Base-by-base conservation (phyloP, 78 protist species). In the Mantamonas sphyraenae region DNA sequence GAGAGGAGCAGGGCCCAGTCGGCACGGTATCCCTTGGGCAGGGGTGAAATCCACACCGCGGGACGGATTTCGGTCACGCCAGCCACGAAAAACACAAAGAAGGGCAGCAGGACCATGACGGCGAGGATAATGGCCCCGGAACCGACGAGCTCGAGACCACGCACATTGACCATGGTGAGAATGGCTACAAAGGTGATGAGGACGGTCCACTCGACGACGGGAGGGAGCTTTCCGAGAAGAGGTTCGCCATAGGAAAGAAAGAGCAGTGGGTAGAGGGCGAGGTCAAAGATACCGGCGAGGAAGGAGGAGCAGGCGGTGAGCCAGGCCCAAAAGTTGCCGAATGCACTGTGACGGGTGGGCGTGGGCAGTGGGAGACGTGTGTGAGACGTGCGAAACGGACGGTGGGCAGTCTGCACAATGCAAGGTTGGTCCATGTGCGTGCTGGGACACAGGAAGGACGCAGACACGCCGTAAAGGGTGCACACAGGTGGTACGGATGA, bases 131-230 rank as follows among this genome's bases (percentile, higher is more conserved):
- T 47, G 12, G 53, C 12, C 28, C 12, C 53, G 16, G 16, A 12
- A 47, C 53, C 70, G 24, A 64, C 70, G 19, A 64, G 39, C 14
- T 64, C 70, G 43, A 45, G 55, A 12, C 70, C 70, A 3, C 17
- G 20, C 35, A 64, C 3, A 31, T 64, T 64, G 53, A 64, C 55
- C 39, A 28, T 2, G 22, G 68, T 63, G 34, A 63, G 37, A 16
- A 9, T 3, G 40, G 30, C 4, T 3, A 63, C 51, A 37, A 63
- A 26, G 38, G 22, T 34, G n/a, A 63, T 17, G 19, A 34, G 38
- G 31, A 42, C 35, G 26, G 39, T 33, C 50, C 50, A 63, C 22
- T 45, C 14, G 38, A 47, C 28, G 53, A 19, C 12, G 28, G 28
- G 28, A 47, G 12, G 16, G 16, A 47, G 28, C 53, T 19, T 19